phyloP scores from a whole-genome alignment of 208 protist species.

The Crithidia mellificae region DNA sequence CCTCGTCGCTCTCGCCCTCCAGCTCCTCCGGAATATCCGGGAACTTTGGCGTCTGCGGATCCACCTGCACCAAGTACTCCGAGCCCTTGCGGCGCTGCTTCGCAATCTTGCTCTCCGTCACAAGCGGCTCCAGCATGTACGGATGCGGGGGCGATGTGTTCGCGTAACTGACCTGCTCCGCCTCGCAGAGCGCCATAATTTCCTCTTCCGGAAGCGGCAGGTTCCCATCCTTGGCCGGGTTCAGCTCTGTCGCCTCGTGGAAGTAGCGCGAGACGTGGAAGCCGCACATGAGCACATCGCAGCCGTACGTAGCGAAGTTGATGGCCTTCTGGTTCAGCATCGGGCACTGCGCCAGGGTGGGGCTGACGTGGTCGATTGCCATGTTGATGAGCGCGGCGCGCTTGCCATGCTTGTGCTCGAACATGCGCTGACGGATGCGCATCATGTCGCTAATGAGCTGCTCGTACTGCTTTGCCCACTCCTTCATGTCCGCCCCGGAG shows the following conservation, averaged over 20 bases:
- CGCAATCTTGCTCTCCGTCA: constrained; percentile 73
- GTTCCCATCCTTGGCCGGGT: constrained; percentile 81
- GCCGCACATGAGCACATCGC: constrained; percentile 70
- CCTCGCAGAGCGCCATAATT: constrained; percentile 67
- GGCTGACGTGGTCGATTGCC: constrained; percentile 74
- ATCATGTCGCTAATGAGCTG: constrained; percentile 81
- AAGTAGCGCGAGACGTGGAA: constrained; percentile 91
- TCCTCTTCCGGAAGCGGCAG: constrained; percentile 61
- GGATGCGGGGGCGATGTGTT: constrained; percentile 79
- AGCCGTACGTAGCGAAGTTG: constrained; percentile 85
- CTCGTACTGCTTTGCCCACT: constrained; percentile 90
- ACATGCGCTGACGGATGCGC: constrained; percentile 83
- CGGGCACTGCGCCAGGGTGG: constrained; percentile 73
- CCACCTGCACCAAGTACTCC: constrained; percentile 54
- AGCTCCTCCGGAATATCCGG: constrained; percentile 87
- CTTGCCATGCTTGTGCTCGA: constrained; percentile 84
- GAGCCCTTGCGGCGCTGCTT: constrained; percentile 71
- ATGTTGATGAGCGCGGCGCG: constrained; percentile 55
- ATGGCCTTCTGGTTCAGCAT: constrained; percentile 90
- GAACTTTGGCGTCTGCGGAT: constrained; percentile 82
- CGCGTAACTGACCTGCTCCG: constrained; percentile 70
- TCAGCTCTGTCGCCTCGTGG: constrained; percentile 89
- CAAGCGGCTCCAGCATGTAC: constrained; percentile 86
- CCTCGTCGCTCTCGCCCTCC: constrained; percentile 30
- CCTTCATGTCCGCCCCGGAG: constrained; percentile 81